phyloP scores from a whole-genome alignment of 441 rosid species.

The Arabidopsis hybrid region DNA sequence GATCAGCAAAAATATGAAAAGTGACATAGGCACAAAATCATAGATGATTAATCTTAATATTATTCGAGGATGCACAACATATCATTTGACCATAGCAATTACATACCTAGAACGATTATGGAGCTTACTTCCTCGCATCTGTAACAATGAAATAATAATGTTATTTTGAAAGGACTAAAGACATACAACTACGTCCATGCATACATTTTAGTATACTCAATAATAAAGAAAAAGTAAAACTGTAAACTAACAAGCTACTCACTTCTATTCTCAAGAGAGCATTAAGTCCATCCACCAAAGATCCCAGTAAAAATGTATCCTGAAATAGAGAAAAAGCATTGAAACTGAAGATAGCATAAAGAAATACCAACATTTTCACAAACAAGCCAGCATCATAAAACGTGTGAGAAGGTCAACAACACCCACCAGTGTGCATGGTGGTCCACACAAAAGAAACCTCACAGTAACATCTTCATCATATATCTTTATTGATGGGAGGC shows the following conservation, averaged over 20 bases:
- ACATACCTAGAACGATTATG: slow-evolving; percentile 91
- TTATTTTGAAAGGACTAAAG: slow-evolving; percentile 14
- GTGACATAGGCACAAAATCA: background rate
- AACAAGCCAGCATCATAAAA: slow-evolving; percentile 32
- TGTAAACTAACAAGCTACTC: slow-evolving; percentile 49
- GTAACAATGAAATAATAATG: slow-evolving; percentile 35
- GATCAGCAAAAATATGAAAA: slow-evolving; percentile 11
- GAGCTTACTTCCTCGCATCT: slow-evolving; percentile 98
- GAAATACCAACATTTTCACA: slow-evolving; percentile 22
- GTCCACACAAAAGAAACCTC: slow-evolving; percentile 92
- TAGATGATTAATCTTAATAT: background rate
- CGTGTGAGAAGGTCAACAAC: slow-evolving; percentile 33
- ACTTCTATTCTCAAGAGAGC: slow-evolving; percentile 96
- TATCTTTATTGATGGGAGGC: slow-evolving; percentile 87
- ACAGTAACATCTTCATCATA: slow-evolving; percentile 89
- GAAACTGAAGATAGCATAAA: slow-evolving; percentile 31
- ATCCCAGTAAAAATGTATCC: slow-evolving; percentile 74
- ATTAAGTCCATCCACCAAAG: slow-evolving; percentile 92
- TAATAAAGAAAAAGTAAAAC: slow-evolving; percentile 14
- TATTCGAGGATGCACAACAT: slow-evolving; percentile 19
- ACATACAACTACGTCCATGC: background rate
- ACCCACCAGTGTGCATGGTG: slow-evolving; percentile 67
- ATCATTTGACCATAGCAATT: slow-evolving; percentile 30
- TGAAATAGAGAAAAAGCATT: slow-evolving; percentile 48
- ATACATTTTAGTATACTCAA: slow-evolving; percentile 23